Conservation (phyloP, 768 basidiomycete species). For the Ramaria sp. region DNA sequence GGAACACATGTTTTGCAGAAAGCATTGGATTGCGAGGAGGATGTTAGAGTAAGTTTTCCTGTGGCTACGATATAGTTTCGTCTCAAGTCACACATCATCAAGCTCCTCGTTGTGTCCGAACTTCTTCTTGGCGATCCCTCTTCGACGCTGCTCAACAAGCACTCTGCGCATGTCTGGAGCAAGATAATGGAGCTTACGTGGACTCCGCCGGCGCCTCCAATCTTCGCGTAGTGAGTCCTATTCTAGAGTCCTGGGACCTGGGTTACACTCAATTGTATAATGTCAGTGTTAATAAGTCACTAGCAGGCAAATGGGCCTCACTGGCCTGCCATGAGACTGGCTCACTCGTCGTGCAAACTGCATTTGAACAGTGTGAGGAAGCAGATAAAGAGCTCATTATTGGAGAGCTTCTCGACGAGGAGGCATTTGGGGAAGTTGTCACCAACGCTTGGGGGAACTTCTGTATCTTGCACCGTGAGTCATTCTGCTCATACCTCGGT, state of each 20-base stretch:
- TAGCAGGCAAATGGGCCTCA: slow-evolving; percentile 83
- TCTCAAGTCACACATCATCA: not conserved
- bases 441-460: slow-evolving; percentile 89
- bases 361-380: slow-evolving; percentile 78
- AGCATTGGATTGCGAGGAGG: slow-evolving; percentile 85
- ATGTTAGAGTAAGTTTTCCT: slow-evolving; percentile 37
- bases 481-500: not conserved
- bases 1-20: slow-evolving; percentile 86
- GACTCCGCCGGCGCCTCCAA: slow-evolving; percentile 80
- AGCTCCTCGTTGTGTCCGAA: slow-evolving; percentile 70
- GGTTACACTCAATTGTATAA: not conserved
- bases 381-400: slow-evolving; percentile 79
- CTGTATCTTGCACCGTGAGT: slow-evolving; percentile 75
- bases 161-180: slow-evolving; percentile 88
- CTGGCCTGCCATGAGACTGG: slow-evolving; percentile 88
- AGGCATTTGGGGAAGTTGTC: slow-evolving; percentile 62
- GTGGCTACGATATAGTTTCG: not conserved
- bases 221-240: slow-evolving; percentile 66
- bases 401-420: slow-evolving; percentile 62
- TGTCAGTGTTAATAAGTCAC: slow-evolving; percentile 69
- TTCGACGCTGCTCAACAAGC: slow-evolving; percentile 80
- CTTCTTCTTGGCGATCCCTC: slow-evolving; percentile 77
- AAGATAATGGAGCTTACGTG: slow-evolving; percentile 91
- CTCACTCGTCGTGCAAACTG: slow-evolving; percentile 81
- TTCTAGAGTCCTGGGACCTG: slow-evolving; percentile 1